A percentile compares a stretch with the other conserved stretches of the same genome.
These are phyloP conservation scores for Fusarium globosum DNA, from an alignment of 2,329 filamentous ascomycete genomes.

Conservation along the genomic window DNA sequence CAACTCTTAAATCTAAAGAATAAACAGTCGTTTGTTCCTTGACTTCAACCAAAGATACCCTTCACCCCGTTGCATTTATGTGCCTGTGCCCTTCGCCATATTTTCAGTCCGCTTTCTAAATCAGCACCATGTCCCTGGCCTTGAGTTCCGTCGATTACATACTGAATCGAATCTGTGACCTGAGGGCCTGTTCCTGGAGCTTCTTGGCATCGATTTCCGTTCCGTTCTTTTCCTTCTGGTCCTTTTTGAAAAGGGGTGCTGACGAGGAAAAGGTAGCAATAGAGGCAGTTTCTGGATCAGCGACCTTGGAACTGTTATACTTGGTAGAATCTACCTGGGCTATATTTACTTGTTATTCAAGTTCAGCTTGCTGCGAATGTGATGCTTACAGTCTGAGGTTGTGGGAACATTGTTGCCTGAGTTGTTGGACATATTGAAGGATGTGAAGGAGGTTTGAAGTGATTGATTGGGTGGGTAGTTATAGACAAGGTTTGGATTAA, in stretches of 20 bases:
- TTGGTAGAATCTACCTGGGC: slow-evolving; percentile 25
- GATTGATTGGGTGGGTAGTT: slow-evolving; percentile 1
- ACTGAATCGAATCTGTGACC: slow-evolving; percentile 43
- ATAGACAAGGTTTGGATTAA: neutral
- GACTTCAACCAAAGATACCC: slow-evolving; percentile 24
- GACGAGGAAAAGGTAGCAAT: slow-evolving; percentile 42
- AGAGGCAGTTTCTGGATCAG: slow-evolving; percentile 43
- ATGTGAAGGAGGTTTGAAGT: neutral
- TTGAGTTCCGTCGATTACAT: slow-evolving; percentile 30
- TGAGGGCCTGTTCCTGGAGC: slow-evolving; percentile 44
- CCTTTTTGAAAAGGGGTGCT: slow-evolving; percentile 39
- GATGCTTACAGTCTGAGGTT: slow-evolving; percentile 31
- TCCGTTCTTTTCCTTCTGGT: slow-evolving; percentile 22
- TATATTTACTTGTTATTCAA: slow-evolving; percentile 13
- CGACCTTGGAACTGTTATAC: slow-evolving; percentile 17
- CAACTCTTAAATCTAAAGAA: neutral
- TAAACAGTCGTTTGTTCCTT: neutral
- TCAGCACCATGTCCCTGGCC: neutral
- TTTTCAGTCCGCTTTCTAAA: neutral
- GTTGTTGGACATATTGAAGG: slow-evolving; percentile 26
- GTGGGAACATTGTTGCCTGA: slow-evolving; percentile 16
- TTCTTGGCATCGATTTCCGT: slow-evolving; percentile 39
- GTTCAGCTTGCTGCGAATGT: neutral
- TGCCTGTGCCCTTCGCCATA: neutral
- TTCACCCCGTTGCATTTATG: neutral